Evolutionary conservation across 768 basidiomycete genomes (phyloP), one percentile per base, ranked within the genome.

Genomic region (Pseudohyphozyma bogoriensis): DNA sequence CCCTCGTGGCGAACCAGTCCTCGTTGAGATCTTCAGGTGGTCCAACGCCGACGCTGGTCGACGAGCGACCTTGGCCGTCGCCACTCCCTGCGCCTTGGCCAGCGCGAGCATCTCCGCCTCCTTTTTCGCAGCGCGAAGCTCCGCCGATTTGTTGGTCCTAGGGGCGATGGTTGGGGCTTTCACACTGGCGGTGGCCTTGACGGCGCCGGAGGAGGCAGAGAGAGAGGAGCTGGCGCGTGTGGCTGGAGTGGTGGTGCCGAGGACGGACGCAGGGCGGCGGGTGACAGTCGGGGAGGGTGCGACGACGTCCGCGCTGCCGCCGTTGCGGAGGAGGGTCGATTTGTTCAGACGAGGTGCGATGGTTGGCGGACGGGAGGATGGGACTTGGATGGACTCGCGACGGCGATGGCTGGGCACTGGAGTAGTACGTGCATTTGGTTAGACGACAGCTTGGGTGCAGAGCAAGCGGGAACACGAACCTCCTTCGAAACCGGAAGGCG

Each of bases 331-430:
- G 53, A 60, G 59, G 24, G 45, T 29, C 4, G 59, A 52, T 26
- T 54, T 53, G 32, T 60, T 60, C 29, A 49, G 37, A 16, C 59
- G 59, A 29, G 54, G 59, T 0, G 59, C 45, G 42, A 56, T 55
- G 11, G 47, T 37, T 13, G 60, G 60, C 11, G 50, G 18, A 26
- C 53, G 40, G 51, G 37, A 29, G 18, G 55, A 52, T 2, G 60
- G 42, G 32, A 61, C 60, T 2, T 40, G 35, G 60, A 61, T n/a
- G 12, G 50, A 56, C 26, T 56, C 55, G 28, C 50, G 39, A n/a
- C 60, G 60, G 11, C 45, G 44, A 33, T 60, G 59, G 15, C 59
- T 54, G 20, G 60, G 60, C 3, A 61, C 60, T 61, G 53, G 12
- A 18, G 24, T 26, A 6, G 11, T 20, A 9, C 29, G 52, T 13